These are phyloP conservation scores for Flaveria brownii DNA, from an alignment of 129 eudicot species.

Conservation along the genomic window DNA sequence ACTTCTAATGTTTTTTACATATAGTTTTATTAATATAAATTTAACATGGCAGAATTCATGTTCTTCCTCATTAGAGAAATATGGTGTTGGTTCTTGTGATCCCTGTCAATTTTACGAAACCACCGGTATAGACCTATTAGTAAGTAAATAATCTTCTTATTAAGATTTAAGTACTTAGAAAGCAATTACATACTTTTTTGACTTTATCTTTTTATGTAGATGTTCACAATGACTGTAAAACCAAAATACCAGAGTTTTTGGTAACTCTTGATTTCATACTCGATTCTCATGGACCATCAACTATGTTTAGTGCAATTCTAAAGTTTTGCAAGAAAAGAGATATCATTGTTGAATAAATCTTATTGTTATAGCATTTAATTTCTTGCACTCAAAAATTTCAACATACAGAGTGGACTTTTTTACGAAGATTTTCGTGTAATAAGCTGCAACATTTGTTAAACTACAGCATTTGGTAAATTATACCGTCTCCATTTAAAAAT, in stretches of 20 bases:
- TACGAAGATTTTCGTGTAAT: too few species aligned
- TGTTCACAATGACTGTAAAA: constrained; percentile 91
- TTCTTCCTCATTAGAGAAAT: constrained; percentile 75
- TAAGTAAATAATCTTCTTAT: too few species aligned
- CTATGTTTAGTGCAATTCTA: constrained; percentile 96
- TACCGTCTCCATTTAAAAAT: too few species aligned
- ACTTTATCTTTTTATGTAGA: constrained; percentile 42
- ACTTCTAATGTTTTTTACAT: too few species aligned
- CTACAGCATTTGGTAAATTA: too few species aligned
- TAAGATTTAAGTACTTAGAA: constrained; percentile 28
- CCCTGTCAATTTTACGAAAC: constrained; percentile 70
- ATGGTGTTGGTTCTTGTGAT: constrained; percentile 97
- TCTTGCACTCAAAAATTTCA: too few species aligned
- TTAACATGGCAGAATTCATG: constrained; percentile 61
- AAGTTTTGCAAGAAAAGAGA: constrained; percentile 95
- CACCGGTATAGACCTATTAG: too few species aligned
- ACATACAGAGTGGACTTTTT: too few species aligned
- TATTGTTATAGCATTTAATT: too few species aligned
- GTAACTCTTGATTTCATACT: constrained; percentile 31
- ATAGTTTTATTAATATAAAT: constrained; percentile 17
- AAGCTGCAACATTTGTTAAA: too few species aligned
- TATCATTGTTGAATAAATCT: constrained; percentile 46
- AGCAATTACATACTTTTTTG: neutral
- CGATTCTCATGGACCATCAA: constrained; percentile 81
- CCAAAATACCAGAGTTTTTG: constrained; percentile 66